Evolutionary conservation across 2,329 filamentous ascomycete species (phyloP).

Genomic region (Sporothrix pallida): DNA sequence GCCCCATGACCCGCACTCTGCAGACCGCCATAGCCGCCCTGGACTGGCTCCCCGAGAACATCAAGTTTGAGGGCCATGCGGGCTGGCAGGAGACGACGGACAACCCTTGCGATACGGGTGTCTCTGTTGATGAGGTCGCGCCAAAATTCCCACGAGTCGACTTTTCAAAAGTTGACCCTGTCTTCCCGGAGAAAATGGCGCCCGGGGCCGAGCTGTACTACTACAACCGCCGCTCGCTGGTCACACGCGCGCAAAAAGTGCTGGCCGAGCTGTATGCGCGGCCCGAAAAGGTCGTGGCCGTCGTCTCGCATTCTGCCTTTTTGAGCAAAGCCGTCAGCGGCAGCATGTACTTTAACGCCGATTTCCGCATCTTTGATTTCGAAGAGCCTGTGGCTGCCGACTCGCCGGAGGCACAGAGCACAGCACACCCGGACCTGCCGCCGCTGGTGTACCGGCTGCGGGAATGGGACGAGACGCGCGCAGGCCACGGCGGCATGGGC

Average conservation of each 20-base stretch:
- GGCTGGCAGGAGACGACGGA: constrained; percentile 65
- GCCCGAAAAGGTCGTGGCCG: constrained; percentile 66
- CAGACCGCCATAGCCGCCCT: constrained; percentile 66
- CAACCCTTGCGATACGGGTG: constrained; percentile 68
- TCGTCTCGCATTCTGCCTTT: constrained; percentile 70
- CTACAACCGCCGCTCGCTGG: constrained; percentile 58
- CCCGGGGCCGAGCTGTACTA: constrained; percentile 55
- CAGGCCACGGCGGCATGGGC: constrained; percentile 58
- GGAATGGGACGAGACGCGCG: constrained; percentile 57
- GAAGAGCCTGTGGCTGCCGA: constrained; percentile 39
- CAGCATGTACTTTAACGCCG: constrained; percentile 64
- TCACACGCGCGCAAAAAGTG: constrained; percentile 59
- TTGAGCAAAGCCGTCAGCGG: constrained; percentile 63
- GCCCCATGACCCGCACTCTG: constrained; percentile 68
- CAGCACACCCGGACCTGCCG: constrained; percentile 34
- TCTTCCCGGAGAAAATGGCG: constrained; percentile 68
- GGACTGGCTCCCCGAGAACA: constrained; percentile 59
- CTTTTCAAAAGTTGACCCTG: constrained; percentile 61
- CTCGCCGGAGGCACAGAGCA: neutral
- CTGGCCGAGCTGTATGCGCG: constrained; percentile 58
- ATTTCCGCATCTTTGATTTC: constrained; percentile 69
- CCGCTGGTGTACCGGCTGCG: constrained; percentile 43
- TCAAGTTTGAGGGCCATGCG: constrained; percentile 59
- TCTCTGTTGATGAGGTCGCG: constrained; percentile 50
- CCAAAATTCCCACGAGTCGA: constrained; percentile 62